Evolutionary conservation across 805 yeast species (phyloP).

Genomic region (Tetrapisispora namnaoensis): DNA sequence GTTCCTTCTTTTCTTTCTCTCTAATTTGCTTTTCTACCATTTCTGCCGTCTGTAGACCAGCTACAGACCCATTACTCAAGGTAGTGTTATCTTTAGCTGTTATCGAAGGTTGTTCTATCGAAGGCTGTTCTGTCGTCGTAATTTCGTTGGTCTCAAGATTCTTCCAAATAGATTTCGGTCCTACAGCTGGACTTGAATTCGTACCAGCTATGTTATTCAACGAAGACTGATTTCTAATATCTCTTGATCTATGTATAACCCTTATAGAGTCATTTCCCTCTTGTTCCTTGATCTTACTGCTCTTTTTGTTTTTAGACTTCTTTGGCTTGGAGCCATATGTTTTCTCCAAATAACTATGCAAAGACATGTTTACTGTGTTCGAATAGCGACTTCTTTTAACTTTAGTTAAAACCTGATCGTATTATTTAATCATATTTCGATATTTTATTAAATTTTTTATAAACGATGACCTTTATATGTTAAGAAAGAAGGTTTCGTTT

Average conservation of each 20-base stretch:
- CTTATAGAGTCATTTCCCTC: slow-evolving; percentile 4
- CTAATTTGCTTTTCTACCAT: slow-evolving; percentile 32
- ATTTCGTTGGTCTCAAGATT: slow-evolving; percentile 22
- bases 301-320: slow-evolving; percentile 20
- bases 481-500: too few relatives aligned
- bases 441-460: too few relatives aligned
- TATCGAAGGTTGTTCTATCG: not conserved
- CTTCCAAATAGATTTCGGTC: slow-evolving; percentile 16
- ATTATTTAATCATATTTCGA: too few relatives aligned
- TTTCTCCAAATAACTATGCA: slow-evolving; percentile 38
- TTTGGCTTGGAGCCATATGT: slow-evolving; percentile 31
- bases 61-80: slow-evolving; percentile 29
- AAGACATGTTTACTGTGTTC: slow-evolving; percentile 28
- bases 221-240: slow-evolving; percentile 3
- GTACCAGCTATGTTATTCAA: not conserved
- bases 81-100: slow-evolving; percentile 1
- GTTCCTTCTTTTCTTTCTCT: slow-evolving; percentile 22
- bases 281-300: slow-evolving; percentile 20
- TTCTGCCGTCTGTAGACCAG: slow-evolving; percentile 41
- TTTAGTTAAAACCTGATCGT: too few relatives aligned
- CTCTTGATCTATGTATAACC: slow-evolving; percentile 13
- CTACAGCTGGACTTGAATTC: not conserved
- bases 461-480: too few relatives aligned
- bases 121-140: not conserved
- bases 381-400: too few relatives aligned